Percentiles rank a stretch among this genome's conserved stretches.
These are phyloP conservation scores for Mycosphaerella sp. DNA, from an alignment of 2,329 filamentous ascomycete species.

Conservation along the genomic window DNA sequence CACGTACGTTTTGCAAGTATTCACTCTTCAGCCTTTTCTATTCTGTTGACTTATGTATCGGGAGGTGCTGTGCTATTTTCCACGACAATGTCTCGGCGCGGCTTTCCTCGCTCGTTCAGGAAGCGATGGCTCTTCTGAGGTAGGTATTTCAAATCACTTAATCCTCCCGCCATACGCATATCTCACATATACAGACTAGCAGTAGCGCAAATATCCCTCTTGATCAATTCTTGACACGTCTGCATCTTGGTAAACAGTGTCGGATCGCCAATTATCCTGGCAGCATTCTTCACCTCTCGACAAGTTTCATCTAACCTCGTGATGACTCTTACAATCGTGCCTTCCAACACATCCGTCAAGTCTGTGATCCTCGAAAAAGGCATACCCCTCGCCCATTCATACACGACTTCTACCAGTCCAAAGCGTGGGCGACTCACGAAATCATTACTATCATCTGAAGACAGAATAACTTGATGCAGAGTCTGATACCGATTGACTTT, in stretches of 20 bases:
- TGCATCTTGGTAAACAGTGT: conserved; percentile 95
- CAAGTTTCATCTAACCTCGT: conserved; percentile 93
- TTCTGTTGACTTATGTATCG: neutral
- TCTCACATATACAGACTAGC: conserved; percentile 78
- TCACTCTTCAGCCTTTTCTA: neutral
- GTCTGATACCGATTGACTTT: conserved; percentile 89
- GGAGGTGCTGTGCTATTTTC: neutral
- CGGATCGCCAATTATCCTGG: conserved; percentile 89
- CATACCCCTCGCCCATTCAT: conserved; percentile 97
- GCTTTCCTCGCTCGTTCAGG: neutral
- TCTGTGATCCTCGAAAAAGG: conserved; percentile 97
- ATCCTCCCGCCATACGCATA: neutral
- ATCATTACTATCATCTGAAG: conserved; percentile 84
- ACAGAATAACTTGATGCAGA: conserved; percentile 84
- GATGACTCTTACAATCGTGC: conserved; percentile 93
- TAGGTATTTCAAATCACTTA: neutral
- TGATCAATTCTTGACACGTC: conserved; percentile 94
- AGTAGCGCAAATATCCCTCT: conserved; percentile 87
- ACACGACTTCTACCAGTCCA: conserved; percentile 93
- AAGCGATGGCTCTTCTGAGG: neutral
- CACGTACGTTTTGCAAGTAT: neutral
- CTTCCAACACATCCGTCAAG: conserved; percentile 91
- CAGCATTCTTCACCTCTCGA: conserved; percentile 94
- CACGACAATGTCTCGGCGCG: neutral
- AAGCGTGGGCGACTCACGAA: conserved; percentile 84